Percentiles rank a stretch among this genome's conserved stretches.
Conservation (phyloP, 2,329 filamentous ascomycete species). For the Microcyclospora pomicola region DNA sequence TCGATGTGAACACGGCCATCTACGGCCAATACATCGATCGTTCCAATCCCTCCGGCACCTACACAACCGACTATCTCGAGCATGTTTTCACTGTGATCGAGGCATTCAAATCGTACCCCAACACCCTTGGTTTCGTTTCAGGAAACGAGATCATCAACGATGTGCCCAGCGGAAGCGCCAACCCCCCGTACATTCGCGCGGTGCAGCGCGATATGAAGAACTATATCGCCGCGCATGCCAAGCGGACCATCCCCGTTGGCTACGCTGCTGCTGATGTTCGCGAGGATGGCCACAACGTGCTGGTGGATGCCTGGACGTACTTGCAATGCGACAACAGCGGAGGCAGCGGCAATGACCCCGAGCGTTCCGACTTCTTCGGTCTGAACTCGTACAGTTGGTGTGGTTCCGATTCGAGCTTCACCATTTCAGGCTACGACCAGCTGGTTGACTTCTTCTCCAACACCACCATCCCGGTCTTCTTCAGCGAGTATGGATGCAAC, state of each 20-base stretch:
- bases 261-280: constrained; percentile 66
- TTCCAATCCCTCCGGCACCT: constrained; percentile 39
- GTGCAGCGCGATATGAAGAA: constrained; percentile 55
- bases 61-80: constrained; percentile 41
- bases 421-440: constrained; percentile 47
- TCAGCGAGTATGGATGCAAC: constrained; percentile 74
- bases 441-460: constrained; percentile 52
- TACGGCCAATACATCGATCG: constrained; percentile 43
- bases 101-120: constrained; percentile 52
- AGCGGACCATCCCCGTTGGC: constrained; percentile 49
- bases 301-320: constrained; percentile 64
- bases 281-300: constrained; percentile 31
- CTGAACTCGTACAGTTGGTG: constrained; percentile 66
- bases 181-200: constrained; percentile 46
- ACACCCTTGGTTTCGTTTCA: constrained; percentile 52
- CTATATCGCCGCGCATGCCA: constrained; percentile 47
- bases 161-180: constrained; percentile 34
- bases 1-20: constrained; percentile 52
- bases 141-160: constrained; percentile 58
- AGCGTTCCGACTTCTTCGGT: constrained; percentile 60
- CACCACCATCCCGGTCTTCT: constrained; percentile 62
- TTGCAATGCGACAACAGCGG: constrained; percentile 51
- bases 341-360: constrained; percentile 38
- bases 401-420: constrained; percentile 51
- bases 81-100: constrained; percentile 51